Conservation (phyloP, 2,329 filamentous ascomycete genomes). For the Penicillium expansum region DNA sequence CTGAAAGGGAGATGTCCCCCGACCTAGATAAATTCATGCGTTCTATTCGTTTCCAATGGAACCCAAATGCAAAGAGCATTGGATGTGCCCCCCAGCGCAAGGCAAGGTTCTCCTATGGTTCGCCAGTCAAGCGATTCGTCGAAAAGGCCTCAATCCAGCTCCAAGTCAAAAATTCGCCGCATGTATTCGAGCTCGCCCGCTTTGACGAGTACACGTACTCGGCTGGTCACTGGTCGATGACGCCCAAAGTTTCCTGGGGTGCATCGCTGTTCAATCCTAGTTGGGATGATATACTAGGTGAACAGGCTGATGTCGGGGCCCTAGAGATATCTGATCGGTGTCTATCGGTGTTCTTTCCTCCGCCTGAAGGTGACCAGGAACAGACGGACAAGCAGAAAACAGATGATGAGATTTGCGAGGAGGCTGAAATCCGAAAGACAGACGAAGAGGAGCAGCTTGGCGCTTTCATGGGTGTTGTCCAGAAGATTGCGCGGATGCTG, state of each 20-base stretch:
- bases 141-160: constrained; percentile 44
- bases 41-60: constrained; percentile 1
- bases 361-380: background rate
- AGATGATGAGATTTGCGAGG: background rate
- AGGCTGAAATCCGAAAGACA: background rate
- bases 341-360: background rate
- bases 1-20: constrained; percentile 14
- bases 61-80: constrained; percentile 19
- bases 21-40: constrained; percentile 5
- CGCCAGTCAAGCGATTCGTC: constrained; percentile 32
- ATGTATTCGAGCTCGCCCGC: constrained; percentile 44
- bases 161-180: constrained; percentile 39
- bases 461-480: constrained; percentile 4
- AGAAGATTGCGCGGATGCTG: constrained; percentile 2
- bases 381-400: background rate
- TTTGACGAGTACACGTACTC: constrained; percentile 37
- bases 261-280: constrained; percentile 36
- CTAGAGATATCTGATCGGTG: background rate
- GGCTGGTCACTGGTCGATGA: background rate
- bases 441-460: background rate
- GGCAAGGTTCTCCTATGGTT: constrained; percentile 28
- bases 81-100: constrained; percentile 28
- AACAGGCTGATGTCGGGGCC: background rate
- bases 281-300: constrained; percentile 43
- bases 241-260: constrained; percentile 36